Evolutionary conservation across 495 filamentous ascomycete species (phyloP), one percentile per base, ranked within the genome.

Genomic region (Hypoxylon subgilvum): DNA sequence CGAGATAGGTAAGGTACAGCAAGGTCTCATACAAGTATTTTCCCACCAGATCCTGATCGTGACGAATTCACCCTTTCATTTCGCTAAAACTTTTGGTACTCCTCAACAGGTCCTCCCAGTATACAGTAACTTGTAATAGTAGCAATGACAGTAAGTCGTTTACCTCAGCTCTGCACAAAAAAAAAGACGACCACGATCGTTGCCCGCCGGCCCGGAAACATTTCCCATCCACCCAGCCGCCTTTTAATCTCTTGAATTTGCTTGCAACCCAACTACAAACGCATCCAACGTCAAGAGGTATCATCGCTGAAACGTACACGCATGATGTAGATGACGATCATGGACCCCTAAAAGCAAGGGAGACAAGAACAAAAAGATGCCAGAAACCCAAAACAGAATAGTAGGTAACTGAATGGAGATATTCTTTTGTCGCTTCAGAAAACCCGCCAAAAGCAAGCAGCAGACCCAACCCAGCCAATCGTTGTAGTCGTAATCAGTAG

Each of bases 241-340:
- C 43, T 54, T 57, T 57, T 43, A 49, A 16, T 46, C 40, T 51
- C 47, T 52, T 35, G 19, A 52, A 47, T 52, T 57, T 18, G 40
- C 19, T 32, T 57, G 53, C 39, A 63, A 57, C 60, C 60, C 53
- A 58, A 42, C 53, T 53, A 58, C 34, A 49, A 25, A 47, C 56
- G 56, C 48, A 35, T 58, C 60, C 60, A 45, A 63, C 48, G 49
- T 63, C 49, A 57, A 63, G 53, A 58, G 60, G 60, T 63, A 58
- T 54, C 60, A 63, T 63, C 48, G 60, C 60, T 58, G 53, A 49
- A 63, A 63, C 60, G 25, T 58, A 58, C 60, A 63, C 46, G 53
- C 49, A 57, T 53, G 27, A 16, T 9, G 19, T 44, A 43, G 58
- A 44, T 21, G 60, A 36, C 53, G 60, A 63, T 63, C 60, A 58